Conservation (phyloP, 768 basidiomycete species). For the Asterophora lycoperdoides region DNA sequence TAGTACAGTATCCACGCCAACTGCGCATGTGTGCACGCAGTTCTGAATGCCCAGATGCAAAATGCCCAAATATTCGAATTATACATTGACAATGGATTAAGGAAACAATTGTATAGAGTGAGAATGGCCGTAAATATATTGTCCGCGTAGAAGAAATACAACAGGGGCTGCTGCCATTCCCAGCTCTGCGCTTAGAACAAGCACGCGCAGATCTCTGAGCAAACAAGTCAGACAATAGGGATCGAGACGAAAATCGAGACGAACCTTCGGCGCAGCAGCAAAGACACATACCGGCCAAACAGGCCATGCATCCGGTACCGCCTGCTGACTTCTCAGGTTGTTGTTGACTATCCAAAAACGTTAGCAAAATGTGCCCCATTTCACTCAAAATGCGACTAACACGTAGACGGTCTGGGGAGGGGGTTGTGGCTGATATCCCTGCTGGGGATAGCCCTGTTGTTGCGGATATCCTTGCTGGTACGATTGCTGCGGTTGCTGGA, state of each 20-base stretch:
- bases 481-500: constrained; percentile 65
- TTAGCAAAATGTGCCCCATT: neutral
- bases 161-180: constrained; percentile 7
- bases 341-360: constrained; percentile 39
- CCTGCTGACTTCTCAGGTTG: constrained; percentile 43
- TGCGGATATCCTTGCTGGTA: constrained; percentile 49
- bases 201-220: constrained; percentile 70
- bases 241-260: constrained; percentile 3
- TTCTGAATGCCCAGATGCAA: neutral
- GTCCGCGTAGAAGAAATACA: constrained; percentile 6
- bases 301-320: constrained; percentile 52
- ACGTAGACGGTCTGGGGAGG: constrained; percentile 78
- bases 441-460: constrained; percentile 38
- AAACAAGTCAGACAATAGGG: constrained; percentile 1
- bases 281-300: constrained; percentile 56
- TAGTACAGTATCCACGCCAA: neutral
- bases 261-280: constrained; percentile 75
- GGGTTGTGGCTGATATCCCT: constrained; percentile 51
- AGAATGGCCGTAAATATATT: neutral
- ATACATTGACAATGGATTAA: neutral
- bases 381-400: constrained; percentile 36
- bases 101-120: neutral
- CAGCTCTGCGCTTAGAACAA: constrained; percentile 40
- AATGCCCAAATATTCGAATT: neutral
- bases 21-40: too few species aligned